Base-by-base conservation (phyloP, 139 green algal genomes). In the Penium margaritaceum region DNA sequence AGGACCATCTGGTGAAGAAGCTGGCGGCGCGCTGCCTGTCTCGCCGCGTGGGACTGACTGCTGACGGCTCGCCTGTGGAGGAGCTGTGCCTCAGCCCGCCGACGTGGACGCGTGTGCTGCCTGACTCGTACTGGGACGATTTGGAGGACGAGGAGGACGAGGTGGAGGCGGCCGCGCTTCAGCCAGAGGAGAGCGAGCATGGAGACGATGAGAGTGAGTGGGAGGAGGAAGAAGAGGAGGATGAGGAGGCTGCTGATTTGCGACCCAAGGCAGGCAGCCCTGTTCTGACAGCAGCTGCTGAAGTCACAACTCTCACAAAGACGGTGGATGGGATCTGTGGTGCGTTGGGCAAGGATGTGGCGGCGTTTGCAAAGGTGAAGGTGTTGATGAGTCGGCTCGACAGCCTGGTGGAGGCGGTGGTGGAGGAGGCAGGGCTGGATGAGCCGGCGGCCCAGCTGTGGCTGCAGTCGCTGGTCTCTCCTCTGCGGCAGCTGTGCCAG, bases 381-480 rank as follows among this genome's bases (percentile, higher is more conserved):
- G n/a, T n/a, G n/a, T n/a, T n/a, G n/a, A n/a, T n/a, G n/a, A n/a
- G n/a, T n/a, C n/a, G n/a, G n/a, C n/a, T n/a, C n/a, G n/a, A n/a
- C n/a, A n/a, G n/a, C n/a, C n/a, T n/a, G n/a, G n/a, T n/a, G n/a
- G n/a, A n/a, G n/a, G n/a, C n/a, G n/a, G n/a, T n/a, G n/a, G n/a
- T n/a, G n/a, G n/a, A n/a, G n/a, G n/a, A n/a, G 55, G 55, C 55
- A 7, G 55, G 9, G 9, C 55, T 35, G 9, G 63, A 71, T 27
- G 63, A 71, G 43, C 63, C 63, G 9, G 63, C 63, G 6, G 63
- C 63, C 43, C 63, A 63, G 29, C 63, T 71, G 6, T 71, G 63
- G 63, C 63, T 71, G 27, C 9, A 65, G 32, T 65, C 55, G 30
- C 55, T 65, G 30, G n/a, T n/a, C n/a, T n/a, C n/a, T n/a, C n/a